These are phyloP conservation scores for Ogataea thermomethanolica DNA, from an alignment of 805 yeast species.

Conservation along the genomic window DNA sequence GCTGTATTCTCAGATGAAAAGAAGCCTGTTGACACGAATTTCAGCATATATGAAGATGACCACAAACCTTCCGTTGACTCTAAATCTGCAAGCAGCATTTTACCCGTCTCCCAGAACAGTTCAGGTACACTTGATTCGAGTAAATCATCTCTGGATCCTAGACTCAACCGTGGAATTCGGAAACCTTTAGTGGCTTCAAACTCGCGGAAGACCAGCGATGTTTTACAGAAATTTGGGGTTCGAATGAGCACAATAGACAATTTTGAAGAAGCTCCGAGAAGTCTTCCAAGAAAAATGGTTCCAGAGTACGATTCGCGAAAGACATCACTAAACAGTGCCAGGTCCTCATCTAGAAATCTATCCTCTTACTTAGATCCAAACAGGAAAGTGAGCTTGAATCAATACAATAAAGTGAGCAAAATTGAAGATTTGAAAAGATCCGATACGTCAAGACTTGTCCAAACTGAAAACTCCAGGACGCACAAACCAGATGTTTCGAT, in stretches of 20 bases:
- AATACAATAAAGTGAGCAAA: slow-evolving; percentile 14
- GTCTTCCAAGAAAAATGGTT: not conserved
- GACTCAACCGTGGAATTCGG: not conserved
- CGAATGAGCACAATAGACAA: slow-evolving; percentile 26
- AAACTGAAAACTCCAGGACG: slow-evolving; percentile 1
- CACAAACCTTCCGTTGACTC: too few relatives aligned
- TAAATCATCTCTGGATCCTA: slow-evolving; percentile 27
- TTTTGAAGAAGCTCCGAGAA: not conserved
- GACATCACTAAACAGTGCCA: not conserved
- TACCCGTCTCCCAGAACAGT: too few relatives aligned
- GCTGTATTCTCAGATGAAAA: slow-evolving; percentile 26
- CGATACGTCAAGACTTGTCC: not conserved
- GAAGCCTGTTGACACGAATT: not conserved
- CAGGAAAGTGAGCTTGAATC: slow-evolving; percentile 17
- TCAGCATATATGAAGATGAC: slow-evolving; percentile 2
- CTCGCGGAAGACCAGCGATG: slow-evolving; percentile 20
- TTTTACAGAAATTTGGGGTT: slow-evolving; percentile 29
- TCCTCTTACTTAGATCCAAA: slow-evolving; percentile 21
- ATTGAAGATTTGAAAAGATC: not conserved
- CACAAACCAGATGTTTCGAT: slow-evolving; percentile 26
- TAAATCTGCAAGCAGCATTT: too few relatives aligned
- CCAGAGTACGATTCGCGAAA: not conserved
- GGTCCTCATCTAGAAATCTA: slow-evolving; percentile 29
- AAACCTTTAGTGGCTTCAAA: not conserved
- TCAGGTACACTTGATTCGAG: not conserved